Conservation (phyloP, 1,139 yeast genomes). For the Geotrichum europaeum region DNA sequence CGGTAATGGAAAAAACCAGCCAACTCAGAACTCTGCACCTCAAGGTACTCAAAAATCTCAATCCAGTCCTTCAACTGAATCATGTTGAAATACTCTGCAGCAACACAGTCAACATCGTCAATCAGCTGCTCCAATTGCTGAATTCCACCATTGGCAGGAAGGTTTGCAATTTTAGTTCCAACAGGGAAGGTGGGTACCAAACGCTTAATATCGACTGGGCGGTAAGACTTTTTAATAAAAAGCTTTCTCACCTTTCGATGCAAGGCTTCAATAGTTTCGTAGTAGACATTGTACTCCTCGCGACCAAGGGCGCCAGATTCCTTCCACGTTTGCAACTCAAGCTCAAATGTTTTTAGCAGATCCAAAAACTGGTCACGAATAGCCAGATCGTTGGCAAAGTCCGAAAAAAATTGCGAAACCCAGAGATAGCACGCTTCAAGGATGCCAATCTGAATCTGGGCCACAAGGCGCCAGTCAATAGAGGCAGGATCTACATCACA, state of each 20-base stretch:
- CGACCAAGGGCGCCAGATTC: constrained; percentile 29
- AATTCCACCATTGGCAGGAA: constrained; percentile 25
- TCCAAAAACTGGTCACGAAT: constrained; percentile 61
- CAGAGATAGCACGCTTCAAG: constrained; percentile 70
- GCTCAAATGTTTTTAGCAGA: constrained; percentile 61
- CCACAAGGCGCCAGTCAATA: constrained; percentile 51
- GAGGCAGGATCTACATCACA: constrained; percentile 32
- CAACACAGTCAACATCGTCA: constrained; percentile 56
- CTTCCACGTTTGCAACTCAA: constrained; percentile 65
- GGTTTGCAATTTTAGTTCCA: constrained; percentile 24
- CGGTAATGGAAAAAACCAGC: constrained; percentile 57
- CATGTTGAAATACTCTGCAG: constrained; percentile 53
- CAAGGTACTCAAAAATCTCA: constrained; percentile 64
- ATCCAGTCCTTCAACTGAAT: constrained; percentile 76
- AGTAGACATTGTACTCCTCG: constrained; percentile 31
- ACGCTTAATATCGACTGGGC: constrained; percentile 49
- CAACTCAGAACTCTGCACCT: constrained; percentile 52
- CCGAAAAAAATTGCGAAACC: constrained; percentile 66
- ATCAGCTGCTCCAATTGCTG: constrained; percentile 48
- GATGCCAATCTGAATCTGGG: constrained; percentile 74
- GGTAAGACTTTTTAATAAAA: constrained; percentile 72
- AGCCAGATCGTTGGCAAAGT: constrained; percentile 62
- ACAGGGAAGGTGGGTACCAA: constrained; percentile 25
- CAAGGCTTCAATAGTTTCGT: constrained; percentile 43
- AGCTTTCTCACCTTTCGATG: constrained; percentile 66